Base-by-base conservation (phyloP, 2,329 filamentous ascomycete species). In the Didymella sp. region DNA sequence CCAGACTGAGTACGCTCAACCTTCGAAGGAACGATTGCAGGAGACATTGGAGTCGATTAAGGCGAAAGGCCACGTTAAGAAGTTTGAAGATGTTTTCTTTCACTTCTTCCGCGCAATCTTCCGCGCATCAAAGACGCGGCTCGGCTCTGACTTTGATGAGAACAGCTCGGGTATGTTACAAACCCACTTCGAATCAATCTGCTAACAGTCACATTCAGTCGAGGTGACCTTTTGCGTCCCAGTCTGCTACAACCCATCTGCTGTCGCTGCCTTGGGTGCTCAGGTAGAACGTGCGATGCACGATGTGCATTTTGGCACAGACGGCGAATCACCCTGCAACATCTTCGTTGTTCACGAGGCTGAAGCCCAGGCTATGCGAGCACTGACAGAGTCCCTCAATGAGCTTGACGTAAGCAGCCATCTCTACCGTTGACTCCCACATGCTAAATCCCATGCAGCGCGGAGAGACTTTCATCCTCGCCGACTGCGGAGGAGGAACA, bases 321-420 rank as follows among this genome's bases (percentile, higher is more conserved):
- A 58, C 22, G 46, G 46, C 8, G 6, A 33, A 13, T 35, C 27
- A 3, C 37, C 43, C 12, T 43, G 40, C 45, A 58, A 58, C 15
- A 17, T 65, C 2, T 66, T 67, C 19, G 51, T 66, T 40, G 62
- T 63, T 0, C 58, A 64, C 19, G 63, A 68, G 43, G 58, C 63
- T 11, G 65, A 68, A 40, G 63, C 65, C 1, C 56, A 60, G 7
- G 65, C 62, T 9, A 60, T 47, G 19, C 30, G 59, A 15, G 58
- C 53, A 1, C 41, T 64, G 2, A 42, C 7, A 1, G 24, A 50
- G 13, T 21, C 19, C 0, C 19, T 40, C 13, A 50, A 56, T n/a
- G 33, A 50, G 19, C 27, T 56, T 1, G 30, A 50, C 38, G 52
- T 51, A 8, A 22, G 33, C 2, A 31, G 9, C 6, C 22, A 8